A percentile compares a stretch with the other conserved stretches of the same genome.
Evolutionary conservation across 352 stramenopile genomes (phyloP).

Genomic region (Aphanomyces euteiches): DNA sequence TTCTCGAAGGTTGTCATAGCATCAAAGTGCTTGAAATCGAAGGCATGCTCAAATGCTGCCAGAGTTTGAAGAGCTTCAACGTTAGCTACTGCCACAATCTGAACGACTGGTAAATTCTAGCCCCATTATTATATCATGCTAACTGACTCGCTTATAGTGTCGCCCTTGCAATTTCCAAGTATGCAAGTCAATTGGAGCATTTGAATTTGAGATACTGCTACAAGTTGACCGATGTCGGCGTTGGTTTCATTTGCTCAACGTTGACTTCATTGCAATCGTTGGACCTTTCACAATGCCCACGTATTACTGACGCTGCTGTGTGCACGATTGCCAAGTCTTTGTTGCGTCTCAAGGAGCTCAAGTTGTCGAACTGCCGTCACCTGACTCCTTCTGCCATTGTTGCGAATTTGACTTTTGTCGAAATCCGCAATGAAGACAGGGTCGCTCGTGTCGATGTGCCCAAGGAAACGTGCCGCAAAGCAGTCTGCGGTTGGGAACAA

Average conservation of each 20-base stretch:
- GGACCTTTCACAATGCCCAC: constrained; percentile 78
- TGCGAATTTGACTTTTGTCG: constrained; percentile 66
- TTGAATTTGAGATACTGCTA: constrained; percentile 85
- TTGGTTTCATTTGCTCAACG: constrained; percentile 50
- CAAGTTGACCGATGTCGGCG: constrained; percentile 72
- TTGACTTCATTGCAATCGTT: constrained; percentile 50
- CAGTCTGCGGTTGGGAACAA: background rate
- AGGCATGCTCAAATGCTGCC: constrained; percentile 48
- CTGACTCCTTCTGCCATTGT: constrained; percentile 67
- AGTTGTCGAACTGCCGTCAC: constrained; percentile 78
- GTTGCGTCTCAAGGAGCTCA: constrained; percentile 56
- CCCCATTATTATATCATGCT: too few relatives aligned
- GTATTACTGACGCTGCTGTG: constrained; percentile 71
- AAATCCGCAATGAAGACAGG: constrained; percentile 74
- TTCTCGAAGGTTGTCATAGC: constrained; percentile 72
- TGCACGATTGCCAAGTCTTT: constrained; percentile 54
- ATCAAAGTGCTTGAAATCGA: constrained; percentile 67
- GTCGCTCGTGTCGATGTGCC: constrained; percentile 47
- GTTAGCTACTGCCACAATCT: constrained; percentile 83
- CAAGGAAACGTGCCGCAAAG: background rate
- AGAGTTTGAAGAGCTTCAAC: constrained; percentile 53
- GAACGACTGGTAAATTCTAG: constrained; percentile 46
- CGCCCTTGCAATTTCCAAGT: constrained; percentile 37
- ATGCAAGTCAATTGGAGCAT: constrained; percentile 41
- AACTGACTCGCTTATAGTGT: constrained; percentile 49